Percentiles rank a stretch among this genome's conserved stretches.
Conservation (phyloP, 352 stramenopile genomes). For the Globisporangium spinosum region DNA sequence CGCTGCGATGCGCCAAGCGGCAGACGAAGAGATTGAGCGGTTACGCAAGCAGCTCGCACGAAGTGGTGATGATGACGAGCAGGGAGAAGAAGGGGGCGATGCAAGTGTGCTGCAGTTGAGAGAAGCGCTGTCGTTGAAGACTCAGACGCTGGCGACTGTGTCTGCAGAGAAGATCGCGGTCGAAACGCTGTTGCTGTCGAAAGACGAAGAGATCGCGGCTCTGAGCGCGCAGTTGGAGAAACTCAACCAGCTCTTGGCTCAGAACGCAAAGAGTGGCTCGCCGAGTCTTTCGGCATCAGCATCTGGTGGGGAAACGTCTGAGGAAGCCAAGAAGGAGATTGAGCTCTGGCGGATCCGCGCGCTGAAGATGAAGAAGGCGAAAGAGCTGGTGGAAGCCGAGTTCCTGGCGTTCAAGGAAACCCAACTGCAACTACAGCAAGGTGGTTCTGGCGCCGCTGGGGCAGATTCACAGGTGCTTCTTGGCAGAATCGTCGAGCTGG, state of each 20-base stretch:
- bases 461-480: background rate
- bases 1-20: conserved; percentile 45
- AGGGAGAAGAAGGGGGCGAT: background rate
- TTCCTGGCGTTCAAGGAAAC: conserved; percentile 13
- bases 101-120: conserved; percentile 13
- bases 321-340: conserved; percentile 24
- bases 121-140: conserved; percentile 16
- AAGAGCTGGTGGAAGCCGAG: conserved; percentile 26
- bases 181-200: conserved; percentile 8
- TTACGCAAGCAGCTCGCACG: conserved; percentile 20
- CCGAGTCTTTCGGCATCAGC: background rate
- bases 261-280: background rate
- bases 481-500: conserved; percentile 4
- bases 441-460: no score
- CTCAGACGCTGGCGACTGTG: conserved; percentile 8
- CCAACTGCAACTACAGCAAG: background rate
- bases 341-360: conserved; percentile 34
- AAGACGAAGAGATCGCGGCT: conserved; percentile 5
- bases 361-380: conserved; percentile 40
- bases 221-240: conserved; percentile 5
- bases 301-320: background rate
- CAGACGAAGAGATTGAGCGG: conserved; percentile 33
- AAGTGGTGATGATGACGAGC: background rate
- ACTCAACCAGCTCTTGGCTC: background rate
- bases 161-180: conserved; percentile 9